Conservation (phyloP, 306 rosid genomes). For the Myrica gale region DNA sequence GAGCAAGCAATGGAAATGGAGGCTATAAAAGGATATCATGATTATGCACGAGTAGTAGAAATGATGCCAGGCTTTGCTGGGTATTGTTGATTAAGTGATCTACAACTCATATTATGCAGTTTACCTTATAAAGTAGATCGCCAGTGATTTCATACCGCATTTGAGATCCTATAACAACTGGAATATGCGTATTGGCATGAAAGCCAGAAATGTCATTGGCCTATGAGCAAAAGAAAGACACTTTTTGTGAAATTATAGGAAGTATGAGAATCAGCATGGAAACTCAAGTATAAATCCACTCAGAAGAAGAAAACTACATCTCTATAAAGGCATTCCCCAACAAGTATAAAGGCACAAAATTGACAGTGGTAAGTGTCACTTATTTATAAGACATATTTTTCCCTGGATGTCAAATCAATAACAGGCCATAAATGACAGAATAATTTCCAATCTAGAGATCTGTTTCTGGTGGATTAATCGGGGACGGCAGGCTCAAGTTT, state of each 20-base stretch:
- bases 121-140: constrained; percentile 83
- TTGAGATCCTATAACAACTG: constrained; percentile 83
- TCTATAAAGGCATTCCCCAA: neutral
- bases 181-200: constrained; percentile 87
- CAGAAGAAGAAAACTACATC: neutral
- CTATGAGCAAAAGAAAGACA: constrained; percentile 35
- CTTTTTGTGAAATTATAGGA: constrained; percentile 1
- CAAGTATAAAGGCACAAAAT: neutral
- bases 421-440: neutral
- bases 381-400: neutral
- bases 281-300: neutral
- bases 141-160: constrained; percentile 83
- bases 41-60: constrained; percentile 2
- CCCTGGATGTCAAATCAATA: neutral
- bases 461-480: neutral
- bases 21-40: neutral
- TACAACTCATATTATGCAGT: constrained; percentile 14
- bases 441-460: neutral
- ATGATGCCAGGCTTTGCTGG: constrained; percentile 13
- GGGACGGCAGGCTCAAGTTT: neutral
- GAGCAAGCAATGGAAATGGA: neutral
- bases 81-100: constrained; percentile 5
- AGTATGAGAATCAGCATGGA: constrained; percentile 7
- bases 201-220: constrained; percentile 66
- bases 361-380: neutral